Base-by-base conservation (phyloP, 169 alveolate species). In the Eimeria praecox region DNA sequence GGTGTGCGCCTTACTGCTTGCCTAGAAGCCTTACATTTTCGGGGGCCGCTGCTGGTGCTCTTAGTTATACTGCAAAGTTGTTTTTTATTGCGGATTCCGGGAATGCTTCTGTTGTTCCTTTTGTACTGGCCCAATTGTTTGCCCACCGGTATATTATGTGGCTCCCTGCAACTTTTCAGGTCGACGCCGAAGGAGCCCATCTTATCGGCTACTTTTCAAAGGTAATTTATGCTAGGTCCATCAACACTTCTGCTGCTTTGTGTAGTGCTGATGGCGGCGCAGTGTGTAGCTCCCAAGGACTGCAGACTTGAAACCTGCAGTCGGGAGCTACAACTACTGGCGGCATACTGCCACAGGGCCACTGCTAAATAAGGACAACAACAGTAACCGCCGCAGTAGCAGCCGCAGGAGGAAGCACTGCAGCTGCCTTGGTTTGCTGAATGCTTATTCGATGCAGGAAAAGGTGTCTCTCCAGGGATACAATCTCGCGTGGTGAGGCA, bases 161-260 rank as follows among this genome's bases (percentile, higher is more conserved):
- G n/a, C 5, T 46, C 66, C 40, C 27, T 78, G 66, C 44, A 44
- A 20, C 91, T 89, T 46, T 33, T 24, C 91, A 83, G 97, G 95
- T 90, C 40, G 96, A 94, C 95, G 59, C 69, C 14, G 77, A 77
- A 9, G 99, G 99, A n/a, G 98, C 98, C 85, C 99, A 98, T 69
- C 97, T 98, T 82, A 97, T 98, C 20, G 99, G 99, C 10, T 98
- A 98, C 92, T 98, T 98, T 94, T 98, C 99, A 20, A 98, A 98
- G 94, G 96, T 94, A 56, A 3, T 30, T 44, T n/a, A 49, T 71
- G 56, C 49, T 54, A 54, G 30, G 83, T n/a, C 59, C 44, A 59
- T 56, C 44, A 56, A 20, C 56, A 30, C 78, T 54, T 14, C 59
- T 42, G 33, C 16, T 16, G 80, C 62, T 38, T 27, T 42, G 82